Base-by-base conservation (phyloP, 139 green algal species). In the Micractinium conductrix region DNA sequence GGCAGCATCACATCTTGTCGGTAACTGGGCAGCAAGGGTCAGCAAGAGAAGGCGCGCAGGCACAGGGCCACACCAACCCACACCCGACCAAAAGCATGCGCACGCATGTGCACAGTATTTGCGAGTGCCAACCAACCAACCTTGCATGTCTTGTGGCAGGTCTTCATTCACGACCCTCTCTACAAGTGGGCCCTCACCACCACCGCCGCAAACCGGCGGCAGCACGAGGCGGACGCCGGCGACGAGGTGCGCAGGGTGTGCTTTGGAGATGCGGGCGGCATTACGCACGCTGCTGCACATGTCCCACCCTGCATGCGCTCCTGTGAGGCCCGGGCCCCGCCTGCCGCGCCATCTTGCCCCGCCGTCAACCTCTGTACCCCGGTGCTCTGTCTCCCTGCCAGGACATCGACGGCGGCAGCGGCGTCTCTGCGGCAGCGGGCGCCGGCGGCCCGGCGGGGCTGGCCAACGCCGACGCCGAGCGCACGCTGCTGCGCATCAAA, bases 91-190 rank as follows among this genome's bases (percentile, higher is more conserved):
- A n/a, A n/a, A n/a, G n/a, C n/a, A n/a, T n/a, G n/a, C n/a, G n/a
- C 12, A 16, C 16, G 48, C 48, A 58, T 58, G n/a, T n/a, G n/a
- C n/a, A n/a, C n/a, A n/a, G n/a, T n/a, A n/a, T n/a, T n/a, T n/a
- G n/a, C n/a, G n/a, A n/a, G n/a, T n/a, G n/a, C n/a, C n/a, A n/a
- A n/a, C n/a, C n/a, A n/a, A n/a, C n/a, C n/a, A n/a, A n/a, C n/a
- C n/a, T n/a, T n/a, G n/a, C n/a, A n/a, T n/a, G n/a, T n/a, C n/a
- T n/a, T n/a, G n/a, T n/a, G n/a, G n/a, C n/a, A 91, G 76, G 90
- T 98, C 26, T 95, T 99, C 84, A 92, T 99, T 9, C 94, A 99
- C 84, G 96, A 99, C 87, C 96, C 96, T 1, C 92, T 99, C 48
- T 97, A 97, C 90, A 93, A 90, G 75, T 99, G 96, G 94, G 89